Conservation (phyloP, 2,329 filamentous ascomycete species). For the Cladosporium sp. region DNA sequence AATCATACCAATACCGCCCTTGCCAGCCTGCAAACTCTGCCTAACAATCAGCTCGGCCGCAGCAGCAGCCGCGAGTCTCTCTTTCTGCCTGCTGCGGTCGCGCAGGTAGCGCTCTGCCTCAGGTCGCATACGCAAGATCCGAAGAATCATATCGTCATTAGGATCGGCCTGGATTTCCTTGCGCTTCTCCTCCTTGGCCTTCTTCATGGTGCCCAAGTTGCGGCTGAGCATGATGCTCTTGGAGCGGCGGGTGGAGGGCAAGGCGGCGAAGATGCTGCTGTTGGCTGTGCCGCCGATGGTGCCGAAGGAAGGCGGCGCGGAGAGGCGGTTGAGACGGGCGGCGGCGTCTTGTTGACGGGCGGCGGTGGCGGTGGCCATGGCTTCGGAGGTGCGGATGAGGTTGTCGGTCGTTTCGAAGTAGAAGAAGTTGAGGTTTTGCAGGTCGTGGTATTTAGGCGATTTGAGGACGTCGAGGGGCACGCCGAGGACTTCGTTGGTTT, state of each 20-base stretch:
- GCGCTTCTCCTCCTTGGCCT: conserved; percentile 92
- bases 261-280: conserved; percentile 55
- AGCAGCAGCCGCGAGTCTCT: conserved; percentile 81
- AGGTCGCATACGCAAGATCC: conserved; percentile 90
- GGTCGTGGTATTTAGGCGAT: conserved; percentile 96
- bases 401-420: conserved; percentile 92
- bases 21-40: conserved; percentile 70
- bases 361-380: conserved; percentile 85
- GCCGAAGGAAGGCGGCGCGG: conserved; percentile 53
- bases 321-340: conserved; percentile 58
- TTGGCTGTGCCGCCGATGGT: conserved; percentile 36
- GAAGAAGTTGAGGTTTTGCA: conserved; percentile 96
- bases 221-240: conserved; percentile 81
- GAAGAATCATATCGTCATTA: conserved; percentile 94
- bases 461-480: conserved; percentile 89
- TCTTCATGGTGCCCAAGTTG: conserved; percentile 92
- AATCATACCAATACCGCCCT: conserved; percentile 13
- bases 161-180: conserved; percentile 95
- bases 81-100: conserved; percentile 88
- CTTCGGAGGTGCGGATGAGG: conserved; percentile 89
- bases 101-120: conserved; percentile 84
- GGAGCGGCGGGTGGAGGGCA: conserved; percentile 45
- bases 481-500: conserved; percentile 75
- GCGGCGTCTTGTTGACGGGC: conserved; percentile 63
- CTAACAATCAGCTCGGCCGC: conserved; percentile 92